phyloP scores from a whole-genome alignment of 768 basidiomycete genomes.

The Boletales sp. region DNA sequence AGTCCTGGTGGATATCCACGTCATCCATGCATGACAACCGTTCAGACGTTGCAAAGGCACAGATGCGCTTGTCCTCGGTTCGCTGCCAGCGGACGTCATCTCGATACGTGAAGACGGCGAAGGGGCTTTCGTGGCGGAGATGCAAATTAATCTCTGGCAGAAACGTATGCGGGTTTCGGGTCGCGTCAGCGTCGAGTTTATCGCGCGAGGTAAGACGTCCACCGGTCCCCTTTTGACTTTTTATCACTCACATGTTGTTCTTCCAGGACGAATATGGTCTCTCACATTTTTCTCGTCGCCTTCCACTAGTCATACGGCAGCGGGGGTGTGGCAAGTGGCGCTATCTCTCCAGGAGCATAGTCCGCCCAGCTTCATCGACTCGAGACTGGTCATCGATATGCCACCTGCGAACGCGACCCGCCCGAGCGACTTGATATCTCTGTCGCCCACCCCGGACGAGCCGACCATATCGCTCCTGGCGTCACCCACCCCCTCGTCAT shows the following conservation, averaged over 20 bases:
- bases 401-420: conserved; percentile 11
- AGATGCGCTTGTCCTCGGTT: conserved; percentile 44
- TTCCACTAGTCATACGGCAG: background rate
- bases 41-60: conserved; percentile 28
- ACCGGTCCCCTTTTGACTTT: background rate
- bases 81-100: conserved; percentile 53
- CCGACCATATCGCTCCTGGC: background rate
- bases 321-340: conserved; percentile 39
- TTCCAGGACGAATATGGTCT: conserved; percentile 27
- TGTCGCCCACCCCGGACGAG: conserved; percentile 2
- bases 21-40: too few relatives aligned
- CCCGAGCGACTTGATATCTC: conserved; percentile 5
- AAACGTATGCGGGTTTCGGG: conserved; percentile 67
- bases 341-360: conserved; percentile 54
- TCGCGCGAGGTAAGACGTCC: conserved; percentile 46
- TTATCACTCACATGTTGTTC: background rate
- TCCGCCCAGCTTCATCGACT: conserved; percentile 55
- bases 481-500: background rate
- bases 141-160: conserved; percentile 54
- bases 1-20: conserved; percentile 7
- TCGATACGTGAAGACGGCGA: conserved; percentile 48
- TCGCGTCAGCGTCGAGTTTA: conserved; percentile 56
- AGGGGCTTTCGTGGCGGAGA: conserved; percentile 48
- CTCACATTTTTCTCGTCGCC: conserved; percentile 20
- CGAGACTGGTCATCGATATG: conserved; percentile 44